Evolutionary conservation across 352 stramenopile species (phyloP).

Genomic region (Phytopythium sindhum): DNA sequence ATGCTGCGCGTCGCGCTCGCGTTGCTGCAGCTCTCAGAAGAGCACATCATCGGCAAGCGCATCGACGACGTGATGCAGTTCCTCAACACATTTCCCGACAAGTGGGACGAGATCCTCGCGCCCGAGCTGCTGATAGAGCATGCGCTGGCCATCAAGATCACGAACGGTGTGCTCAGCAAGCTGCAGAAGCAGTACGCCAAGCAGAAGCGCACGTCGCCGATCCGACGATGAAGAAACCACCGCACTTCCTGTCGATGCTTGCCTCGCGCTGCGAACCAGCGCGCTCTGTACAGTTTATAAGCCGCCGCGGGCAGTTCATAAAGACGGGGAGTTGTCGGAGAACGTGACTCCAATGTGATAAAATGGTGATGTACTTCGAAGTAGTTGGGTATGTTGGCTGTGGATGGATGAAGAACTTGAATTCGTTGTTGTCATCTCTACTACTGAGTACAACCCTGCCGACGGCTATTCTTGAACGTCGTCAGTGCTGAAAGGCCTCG

Average conservation of each 20-base stretch:
- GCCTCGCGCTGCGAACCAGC: neutral
- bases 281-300: neutral
- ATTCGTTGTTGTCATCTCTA: too few species aligned
- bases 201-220: conserved; percentile 40
- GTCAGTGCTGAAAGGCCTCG: too few species aligned
- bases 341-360: too few species aligned
- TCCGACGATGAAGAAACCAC: conserved; percentile 7
- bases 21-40: conserved; percentile 62
- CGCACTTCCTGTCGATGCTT: neutral
- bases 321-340: neutral
- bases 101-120: conserved; percentile 55
- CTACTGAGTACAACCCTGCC: too few species aligned
- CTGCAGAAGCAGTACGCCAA: conserved; percentile 67
- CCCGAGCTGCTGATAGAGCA: conserved; percentile 35
- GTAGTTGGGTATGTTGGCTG: too few species aligned
- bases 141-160: conserved; percentile 73
- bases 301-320: neutral
- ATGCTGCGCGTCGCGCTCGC: conserved; percentile 68
- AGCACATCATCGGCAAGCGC: conserved; percentile 52
- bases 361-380: too few species aligned
- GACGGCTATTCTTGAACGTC: too few species aligned
- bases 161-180: conserved; percentile 70
- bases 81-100: conserved; percentile 78
- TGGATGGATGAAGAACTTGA: too few species aligned
- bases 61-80: conserved; percentile 88